phyloP scores from a whole-genome alignment of 176 grass and related monocot species.

The Hordeum marinum region DNA sequence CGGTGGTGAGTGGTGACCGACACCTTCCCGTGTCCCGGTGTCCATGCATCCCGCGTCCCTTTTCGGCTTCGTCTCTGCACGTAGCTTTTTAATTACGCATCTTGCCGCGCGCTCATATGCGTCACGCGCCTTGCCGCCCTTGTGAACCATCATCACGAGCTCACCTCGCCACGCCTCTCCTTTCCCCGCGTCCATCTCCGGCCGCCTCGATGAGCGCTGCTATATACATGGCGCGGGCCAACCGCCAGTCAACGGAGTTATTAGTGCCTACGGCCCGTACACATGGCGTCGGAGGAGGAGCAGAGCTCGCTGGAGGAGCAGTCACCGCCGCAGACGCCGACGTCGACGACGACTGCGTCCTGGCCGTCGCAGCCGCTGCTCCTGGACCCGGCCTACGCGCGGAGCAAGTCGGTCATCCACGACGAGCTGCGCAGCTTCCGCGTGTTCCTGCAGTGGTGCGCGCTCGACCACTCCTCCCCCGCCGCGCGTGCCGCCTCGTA shows the following conservation, averaged over 20 bases:
- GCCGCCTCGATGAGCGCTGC: not conserved
- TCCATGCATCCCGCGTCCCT: not conserved
- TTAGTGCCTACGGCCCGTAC: not conserved
- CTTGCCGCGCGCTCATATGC: not conserved
- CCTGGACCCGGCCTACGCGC: constrained; percentile 68
- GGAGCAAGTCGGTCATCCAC: constrained; percentile 71
- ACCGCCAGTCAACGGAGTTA: not conserved
- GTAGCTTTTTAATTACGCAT: not conserved
- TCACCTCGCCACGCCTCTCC: constrained; percentile 10
- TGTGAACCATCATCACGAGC: constrained; percentile 39
- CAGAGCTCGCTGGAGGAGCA: not conserved
- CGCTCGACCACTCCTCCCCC: constrained; percentile 70
- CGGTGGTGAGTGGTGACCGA: too few species aligned
- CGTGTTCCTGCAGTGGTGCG: constrained; percentile 70
- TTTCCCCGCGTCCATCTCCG: not conserved
- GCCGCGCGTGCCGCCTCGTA: constrained; percentile 42
- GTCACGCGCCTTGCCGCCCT: constrained; percentile 28
- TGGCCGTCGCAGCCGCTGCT: constrained; percentile 41
- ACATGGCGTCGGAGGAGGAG: constrained; percentile 5
- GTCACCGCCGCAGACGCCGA: not conserved
- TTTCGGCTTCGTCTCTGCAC: not conserved
- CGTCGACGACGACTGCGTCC: not conserved
- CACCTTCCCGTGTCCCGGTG: not conserved
- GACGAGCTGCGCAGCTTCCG: constrained; percentile 88
- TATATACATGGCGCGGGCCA: not conserved